Base-by-base conservation (phyloP, 768 basidiomycete genomes). In the Mycena belliarum region DNA sequence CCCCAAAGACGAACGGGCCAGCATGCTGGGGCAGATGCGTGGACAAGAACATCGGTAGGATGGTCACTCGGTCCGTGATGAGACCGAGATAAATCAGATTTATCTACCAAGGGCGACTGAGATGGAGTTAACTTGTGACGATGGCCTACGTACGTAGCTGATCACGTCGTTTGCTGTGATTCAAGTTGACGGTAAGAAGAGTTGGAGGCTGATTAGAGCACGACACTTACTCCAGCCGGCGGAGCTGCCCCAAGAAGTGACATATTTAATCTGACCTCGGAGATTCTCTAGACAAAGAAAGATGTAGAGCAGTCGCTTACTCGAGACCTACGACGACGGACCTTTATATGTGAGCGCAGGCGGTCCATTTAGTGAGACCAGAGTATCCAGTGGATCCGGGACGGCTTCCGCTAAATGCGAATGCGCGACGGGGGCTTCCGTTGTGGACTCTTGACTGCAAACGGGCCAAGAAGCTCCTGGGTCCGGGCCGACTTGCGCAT, bases 231-330 rank as follows among this genome's bases (percentile, higher is more conserved):
- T 52, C 61, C 61, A 63, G 11, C 61, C 61, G 6, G 61, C 80
- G 0, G 78, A 76, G 28, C 73, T 73, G 5, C 75, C 70, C 79
- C 78, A 81, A 6, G 77, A 77, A 0, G 80, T 80, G 46, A 81
- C 74, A 59, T 56, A 80, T 65, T 8, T 57, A 1, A 46, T 47
- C 18, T 54, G 25, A 0, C 24, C 21, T 29, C 46, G 59, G 5
- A 64, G 45, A 47, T 64, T 64, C 23, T 63, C 59, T 59, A 69
- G n/a, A n/a, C n/a, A 37, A 18, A 29, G 6, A 35, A 40, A 40
- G 4, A 20, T 6, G n/a, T n/a, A 4, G 71, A 49, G 79, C 75
- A 38, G 72, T 63, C 14, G 70, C 70, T n/a, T 77, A 69, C 48
- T 77, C 76, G 5, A 21, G 26, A 15, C 18, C 6, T 32, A 52